Conservation (phyloP, 2,329 filamentous ascomycete genomes). For the Onygena corvina region DNA sequence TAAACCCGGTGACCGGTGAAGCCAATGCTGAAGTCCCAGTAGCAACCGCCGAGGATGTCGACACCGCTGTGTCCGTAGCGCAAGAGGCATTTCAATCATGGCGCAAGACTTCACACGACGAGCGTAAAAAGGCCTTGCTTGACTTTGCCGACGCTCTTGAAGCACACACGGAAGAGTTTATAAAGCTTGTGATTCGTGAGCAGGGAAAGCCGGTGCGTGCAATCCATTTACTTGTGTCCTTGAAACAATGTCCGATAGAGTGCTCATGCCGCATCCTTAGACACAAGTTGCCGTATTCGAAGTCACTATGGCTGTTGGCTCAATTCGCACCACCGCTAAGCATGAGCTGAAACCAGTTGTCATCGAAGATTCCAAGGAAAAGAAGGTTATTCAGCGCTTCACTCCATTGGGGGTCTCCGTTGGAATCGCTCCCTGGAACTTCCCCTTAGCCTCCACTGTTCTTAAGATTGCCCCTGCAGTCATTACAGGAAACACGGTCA, state of each 20-base stretch:
- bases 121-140: constrained; percentile 24
- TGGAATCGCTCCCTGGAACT: constrained; percentile 53
- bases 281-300: constrained; percentile 15
- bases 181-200: constrained; percentile 32
- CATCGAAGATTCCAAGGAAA: constrained; percentile 34
- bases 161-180: constrained; percentile 27
- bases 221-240: not conserved
- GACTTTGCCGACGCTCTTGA: constrained; percentile 28
- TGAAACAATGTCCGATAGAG: not conserved
- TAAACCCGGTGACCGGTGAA: constrained; percentile 42
- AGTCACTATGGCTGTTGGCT: constrained; percentile 18
- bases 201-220: constrained; percentile 29
- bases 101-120: constrained; percentile 28
- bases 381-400: constrained; percentile 25
- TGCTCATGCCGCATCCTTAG: not conserved
- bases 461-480: constrained; percentile 42
- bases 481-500: constrained; percentile 43
- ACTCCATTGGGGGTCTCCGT: constrained; percentile 34
- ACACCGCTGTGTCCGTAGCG: constrained; percentile 40
- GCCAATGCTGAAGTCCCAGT: constrained; percentile 42
- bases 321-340: constrained; percentile 17
- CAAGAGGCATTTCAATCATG: constrained; percentile 39
- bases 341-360: constrained; percentile 36
- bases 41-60: constrained; percentile 38
- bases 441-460: constrained; percentile 31